A percentile compares a stretch with the other conserved stretches of the same genome.
Conservation (phyloP, 1,284 basidiomycete genomes). For the Papiliotrema flavescens region DNA sequence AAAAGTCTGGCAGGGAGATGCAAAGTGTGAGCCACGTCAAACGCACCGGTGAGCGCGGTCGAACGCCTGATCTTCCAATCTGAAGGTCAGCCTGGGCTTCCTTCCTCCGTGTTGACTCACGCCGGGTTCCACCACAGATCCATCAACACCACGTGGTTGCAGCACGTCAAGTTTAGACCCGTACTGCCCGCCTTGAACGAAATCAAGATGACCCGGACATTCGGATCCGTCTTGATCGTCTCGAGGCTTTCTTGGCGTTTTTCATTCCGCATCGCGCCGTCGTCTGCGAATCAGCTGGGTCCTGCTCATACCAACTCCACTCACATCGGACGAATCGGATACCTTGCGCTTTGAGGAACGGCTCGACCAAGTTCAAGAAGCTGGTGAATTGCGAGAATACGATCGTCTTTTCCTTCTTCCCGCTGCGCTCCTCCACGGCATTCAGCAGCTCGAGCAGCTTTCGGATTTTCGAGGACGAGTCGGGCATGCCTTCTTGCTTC, state of each 20-base stretch:
- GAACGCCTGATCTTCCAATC: slow-evolving; percentile 80
- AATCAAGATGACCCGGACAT: slow-evolving; percentile 75
- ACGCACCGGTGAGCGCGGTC: slow-evolving; percentile 76
- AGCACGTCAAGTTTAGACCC: slow-evolving; percentile 87
- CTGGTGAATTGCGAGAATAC: slow-evolving; percentile 70
- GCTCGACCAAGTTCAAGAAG: slow-evolving; percentile 83
- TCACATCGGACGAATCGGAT: slow-evolving; percentile 79
- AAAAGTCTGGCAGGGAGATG: no score
- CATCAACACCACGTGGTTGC: slow-evolving; percentile 88
- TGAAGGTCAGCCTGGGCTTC: slow-evolving; percentile 7
- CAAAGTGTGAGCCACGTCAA: no score
- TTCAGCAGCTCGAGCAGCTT: slow-evolving; percentile 72
- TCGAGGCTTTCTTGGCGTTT: slow-evolving; percentile 71
- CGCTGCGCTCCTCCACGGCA: slow-evolving; percentile 62
- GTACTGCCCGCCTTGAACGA: slow-evolving; percentile 95
- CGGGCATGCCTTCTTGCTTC: slow-evolving; percentile 50
- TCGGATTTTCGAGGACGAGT: slow-evolving; percentile 80
- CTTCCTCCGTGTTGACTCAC: slow-evolving; percentile 19
- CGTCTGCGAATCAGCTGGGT: slow-evolving; percentile 6
- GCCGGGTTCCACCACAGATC: slow-evolving; percentile 96
- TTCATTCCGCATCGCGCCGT: slow-evolving; percentile 71
- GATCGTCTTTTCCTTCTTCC: slow-evolving; percentile 78
- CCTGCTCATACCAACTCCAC: slow-evolving; percentile 43
- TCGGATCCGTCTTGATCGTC: slow-evolving; percentile 63
- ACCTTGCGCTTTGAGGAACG: slow-evolving; percentile 65